Conservation (phyloP, 768 basidiomycete genomes). For the Rhizopogon sp. region DNA sequence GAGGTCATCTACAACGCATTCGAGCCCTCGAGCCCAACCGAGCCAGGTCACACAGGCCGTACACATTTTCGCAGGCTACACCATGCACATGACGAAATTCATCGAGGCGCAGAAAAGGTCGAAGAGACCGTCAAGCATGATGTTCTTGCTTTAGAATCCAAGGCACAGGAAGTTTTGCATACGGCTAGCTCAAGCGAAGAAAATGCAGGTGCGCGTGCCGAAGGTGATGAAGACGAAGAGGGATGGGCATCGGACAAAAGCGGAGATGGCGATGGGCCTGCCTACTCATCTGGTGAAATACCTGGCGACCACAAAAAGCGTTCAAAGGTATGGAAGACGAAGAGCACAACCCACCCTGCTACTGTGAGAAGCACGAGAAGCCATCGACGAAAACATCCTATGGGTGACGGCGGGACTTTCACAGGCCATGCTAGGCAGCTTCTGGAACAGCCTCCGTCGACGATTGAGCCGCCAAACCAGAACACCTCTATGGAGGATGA, state of each 20-base stretch:
- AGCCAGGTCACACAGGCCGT: constrained; percentile 2
- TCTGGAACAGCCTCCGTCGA: neutral
- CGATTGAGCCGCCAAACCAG: neutral
- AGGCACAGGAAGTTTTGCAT: constrained; percentile 5
- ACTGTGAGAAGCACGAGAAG: constrained; percentile 4
- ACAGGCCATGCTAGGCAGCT: constrained; percentile 5
- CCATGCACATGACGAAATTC: constrained; percentile 12
- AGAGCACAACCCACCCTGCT: constrained; percentile 2
- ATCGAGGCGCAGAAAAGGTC: constrained; percentile 20
- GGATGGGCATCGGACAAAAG: constrained; percentile 62
- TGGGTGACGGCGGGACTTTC: constrained; percentile 9
- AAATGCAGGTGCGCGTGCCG: constrained; percentile 3
- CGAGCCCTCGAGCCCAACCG: constrained; percentile 5
- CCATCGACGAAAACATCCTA: constrained; percentile 9
- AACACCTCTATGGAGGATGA: constrained; percentile 1
- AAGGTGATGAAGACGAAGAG: constrained; percentile 43
- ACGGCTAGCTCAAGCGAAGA: constrained; percentile 6
- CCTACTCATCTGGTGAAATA: constrained; percentile 2
- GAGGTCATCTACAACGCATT: constrained; percentile 50
- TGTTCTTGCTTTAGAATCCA: constrained; percentile 11
- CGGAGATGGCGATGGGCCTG: constrained; percentile 16
- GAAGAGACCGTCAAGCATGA: constrained; percentile 14
- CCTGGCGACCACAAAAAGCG: constrained; percentile 17
- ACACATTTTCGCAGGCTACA: constrained; percentile 11
- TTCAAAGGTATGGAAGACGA: constrained; percentile 18